phyloP scores from a whole-genome alignment of 1,284 basidiomycete genomes.

The Heterobasidion parviporum region DNA sequence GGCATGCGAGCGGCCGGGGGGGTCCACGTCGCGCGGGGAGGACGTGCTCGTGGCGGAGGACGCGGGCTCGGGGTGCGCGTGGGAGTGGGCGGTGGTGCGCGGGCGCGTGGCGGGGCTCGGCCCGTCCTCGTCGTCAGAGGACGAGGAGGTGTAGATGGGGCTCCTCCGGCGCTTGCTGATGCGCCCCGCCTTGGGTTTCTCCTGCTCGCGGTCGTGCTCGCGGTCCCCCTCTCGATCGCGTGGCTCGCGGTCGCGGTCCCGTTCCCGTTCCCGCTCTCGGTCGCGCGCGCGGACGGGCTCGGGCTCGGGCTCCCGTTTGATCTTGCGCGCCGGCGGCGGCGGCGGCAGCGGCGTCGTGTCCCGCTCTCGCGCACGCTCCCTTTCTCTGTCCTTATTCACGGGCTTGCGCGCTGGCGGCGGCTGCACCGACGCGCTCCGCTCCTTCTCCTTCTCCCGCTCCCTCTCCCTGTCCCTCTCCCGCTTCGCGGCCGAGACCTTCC shows the following conservation, averaged over 20 bases:
- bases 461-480: background rate
- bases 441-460: slow-evolving; percentile 10
- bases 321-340: slow-evolving; percentile 1
- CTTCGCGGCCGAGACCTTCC: background rate
- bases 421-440: background rate
- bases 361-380: slow-evolving; percentile 1
- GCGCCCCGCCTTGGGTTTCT: slow-evolving; percentile 19
- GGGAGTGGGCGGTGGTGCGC: slow-evolving; percentile 8
- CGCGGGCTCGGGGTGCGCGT: slow-evolving; percentile 2
- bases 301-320: background rate
- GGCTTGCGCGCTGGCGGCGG: background rate
- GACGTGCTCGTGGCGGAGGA: slow-evolving; percentile 8
- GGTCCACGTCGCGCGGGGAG: slow-evolving; percentile 3
- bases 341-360: slow-evolving; percentile 1
- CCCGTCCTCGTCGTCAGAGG: slow-evolving; percentile 50
- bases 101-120: slow-evolving; percentile 11
- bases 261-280: background rate
- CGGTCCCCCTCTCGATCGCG: background rate
- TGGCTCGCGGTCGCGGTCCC: slow-evolving; percentile 5
- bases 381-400: slow-evolving; percentile 1
- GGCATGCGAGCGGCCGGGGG: background rate
- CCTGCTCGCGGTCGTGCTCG: background rate
- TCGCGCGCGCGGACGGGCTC: background rate
- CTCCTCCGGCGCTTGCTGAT: slow-evolving; percentile 28
- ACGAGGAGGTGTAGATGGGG: slow-evolving; percentile 41